A percentile compares a stretch with the other conserved stretches of the same genome.
phyloP scores from a whole-genome alignment of 2,329 filamentous ascomycete genomes.

The Didymella keratinophila region DNA sequence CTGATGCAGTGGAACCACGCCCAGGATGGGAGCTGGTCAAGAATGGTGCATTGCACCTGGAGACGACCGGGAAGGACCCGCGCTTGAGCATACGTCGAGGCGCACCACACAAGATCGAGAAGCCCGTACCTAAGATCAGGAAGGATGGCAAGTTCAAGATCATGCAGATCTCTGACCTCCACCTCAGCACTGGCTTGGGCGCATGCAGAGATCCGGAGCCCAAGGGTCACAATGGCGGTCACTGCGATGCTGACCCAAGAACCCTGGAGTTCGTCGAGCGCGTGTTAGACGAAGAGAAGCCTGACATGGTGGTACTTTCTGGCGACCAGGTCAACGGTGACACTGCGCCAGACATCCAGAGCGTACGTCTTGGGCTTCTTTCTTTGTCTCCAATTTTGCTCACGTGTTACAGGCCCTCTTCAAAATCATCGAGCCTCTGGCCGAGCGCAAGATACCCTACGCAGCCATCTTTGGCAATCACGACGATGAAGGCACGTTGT shows the following conservation, averaged over 20 bases:
- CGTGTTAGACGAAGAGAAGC: constrained; percentile 90
- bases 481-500: constrained; percentile 87
- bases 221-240: constrained; percentile 71
- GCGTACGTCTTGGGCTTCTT: constrained; percentile 59
- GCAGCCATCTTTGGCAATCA: constrained; percentile 97
- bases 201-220: constrained; percentile 87
- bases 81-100: constrained; percentile 83
- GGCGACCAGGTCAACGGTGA: constrained; percentile 97
- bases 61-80: constrained; percentile 72
- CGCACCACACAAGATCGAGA: constrained; percentile 67
- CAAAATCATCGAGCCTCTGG: constrained; percentile 86
- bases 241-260: constrained; percentile 89
- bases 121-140: constrained; percentile 77
- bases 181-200: constrained; percentile 89
- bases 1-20: constrained; percentile 89
- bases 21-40: constrained; percentile 83
- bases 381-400: constrained; percentile 10
- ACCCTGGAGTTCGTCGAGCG: constrained; percentile 88
- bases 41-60: constrained; percentile 69
- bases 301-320: constrained; percentile 88
- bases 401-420: constrained; percentile 73
- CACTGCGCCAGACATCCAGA: constrained; percentile 88
- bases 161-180: constrained; percentile 92
- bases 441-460: constrained; percentile 88
- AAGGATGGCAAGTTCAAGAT: constrained; percentile 97